A percentile compares a stretch with the other conserved stretches of the same genome.
phyloP scores from a whole-genome alignment of 228 moss, liverwort and hornwort genomes.

The Sphagnum fallax region DNA sequence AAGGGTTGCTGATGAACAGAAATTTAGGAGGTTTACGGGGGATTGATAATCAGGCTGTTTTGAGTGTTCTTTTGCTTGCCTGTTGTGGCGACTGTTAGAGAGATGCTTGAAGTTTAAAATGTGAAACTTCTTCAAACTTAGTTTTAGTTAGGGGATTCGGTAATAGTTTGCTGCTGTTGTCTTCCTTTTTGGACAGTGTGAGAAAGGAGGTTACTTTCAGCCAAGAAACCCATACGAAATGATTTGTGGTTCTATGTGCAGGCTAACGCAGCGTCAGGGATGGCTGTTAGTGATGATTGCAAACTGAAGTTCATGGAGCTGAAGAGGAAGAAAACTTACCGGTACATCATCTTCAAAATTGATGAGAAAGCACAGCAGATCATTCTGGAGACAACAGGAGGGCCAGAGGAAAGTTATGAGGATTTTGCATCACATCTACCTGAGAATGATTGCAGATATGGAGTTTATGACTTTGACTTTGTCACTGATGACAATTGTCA shows the following conservation, averaged over 20 bases:
- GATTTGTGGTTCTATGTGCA: slow-evolving; percentile 6
- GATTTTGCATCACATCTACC: slow-evolving; percentile 65
- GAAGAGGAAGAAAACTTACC: slow-evolving; percentile 81
- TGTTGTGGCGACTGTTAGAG: no score
- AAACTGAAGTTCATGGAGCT: slow-evolving; percentile 87
- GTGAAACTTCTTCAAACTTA: no score
- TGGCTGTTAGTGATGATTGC: slow-evolving; percentile 91
- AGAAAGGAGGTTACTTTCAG: no score
- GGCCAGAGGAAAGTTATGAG: slow-evolving; percentile 68
- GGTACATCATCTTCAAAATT: slow-evolving; percentile 90
- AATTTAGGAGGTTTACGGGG: no score
- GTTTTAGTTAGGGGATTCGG: no score
- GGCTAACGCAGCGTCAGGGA: slow-evolving; percentile 97
- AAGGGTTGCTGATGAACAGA: no score
- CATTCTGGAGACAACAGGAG: slow-evolving; percentile 76
- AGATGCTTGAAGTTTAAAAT: no score
- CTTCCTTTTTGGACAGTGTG: no score
- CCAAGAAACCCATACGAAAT: no score
- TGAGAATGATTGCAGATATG: slow-evolving; percentile 76
- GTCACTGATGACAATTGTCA: slow-evolving; percentile 88
- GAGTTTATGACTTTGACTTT: slow-evolving; percentile 90
- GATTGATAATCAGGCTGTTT: no score
- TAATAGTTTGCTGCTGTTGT: no score
- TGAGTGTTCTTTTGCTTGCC: no score
- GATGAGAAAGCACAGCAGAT: slow-evolving; percentile 88